These are phyloP conservation scores for Salix koriyanagi DNA, from an alignment of 345 rosid species.

Conservation along the genomic window DNA sequence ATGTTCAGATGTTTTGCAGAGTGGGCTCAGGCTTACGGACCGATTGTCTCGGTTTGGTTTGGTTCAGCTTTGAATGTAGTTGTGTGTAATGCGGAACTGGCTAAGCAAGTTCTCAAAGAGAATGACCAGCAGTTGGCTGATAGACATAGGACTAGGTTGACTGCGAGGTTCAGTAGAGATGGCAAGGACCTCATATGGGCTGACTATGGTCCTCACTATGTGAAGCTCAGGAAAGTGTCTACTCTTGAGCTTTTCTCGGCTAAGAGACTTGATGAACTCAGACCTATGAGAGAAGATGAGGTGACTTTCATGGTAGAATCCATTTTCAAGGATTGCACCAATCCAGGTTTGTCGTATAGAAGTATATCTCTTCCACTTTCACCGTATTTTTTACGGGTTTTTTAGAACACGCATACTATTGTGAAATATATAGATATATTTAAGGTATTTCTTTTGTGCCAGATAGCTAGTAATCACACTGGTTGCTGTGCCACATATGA, in stretches of 20 bases:
- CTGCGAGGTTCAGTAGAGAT: slow-evolving; percentile 72
- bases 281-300: slow-evolving; percentile 91
- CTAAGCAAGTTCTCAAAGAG: slow-evolving; percentile 76
- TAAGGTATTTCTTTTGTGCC: no score
- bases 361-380: not conserved
- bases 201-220: slow-evolving; percentile 89
- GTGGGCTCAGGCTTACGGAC: slow-evolving; percentile 77
- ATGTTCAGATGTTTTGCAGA: slow-evolving; percentile 75
- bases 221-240: slow-evolving; percentile 82
- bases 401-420: no score
- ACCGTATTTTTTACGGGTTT: not conserved
- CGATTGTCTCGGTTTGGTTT: slow-evolving; percentile 83
- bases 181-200: slow-evolving; percentile 97
- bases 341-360: slow-evolving; percentile 43
- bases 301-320: slow-evolving; percentile 88
- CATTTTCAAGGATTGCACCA: slow-evolving; percentile 52
- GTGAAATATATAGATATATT: no score
- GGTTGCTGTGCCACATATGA: not conserved
- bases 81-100: slow-evolving; percentile 68
- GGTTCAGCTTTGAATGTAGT: slow-evolving; percentile 76
- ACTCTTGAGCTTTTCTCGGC: slow-evolving; percentile 82
- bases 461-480: no score
- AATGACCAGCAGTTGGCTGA: slow-evolving; percentile 78
- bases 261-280: slow-evolving; percentile 62
- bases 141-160: slow-evolving; percentile 63